Percentiles rank a stretch among this genome's conserved stretches.
phyloP scores from a whole-genome alignment of 495 filamentous ascomycete species.

The Trypethelium eluteriae region DNA sequence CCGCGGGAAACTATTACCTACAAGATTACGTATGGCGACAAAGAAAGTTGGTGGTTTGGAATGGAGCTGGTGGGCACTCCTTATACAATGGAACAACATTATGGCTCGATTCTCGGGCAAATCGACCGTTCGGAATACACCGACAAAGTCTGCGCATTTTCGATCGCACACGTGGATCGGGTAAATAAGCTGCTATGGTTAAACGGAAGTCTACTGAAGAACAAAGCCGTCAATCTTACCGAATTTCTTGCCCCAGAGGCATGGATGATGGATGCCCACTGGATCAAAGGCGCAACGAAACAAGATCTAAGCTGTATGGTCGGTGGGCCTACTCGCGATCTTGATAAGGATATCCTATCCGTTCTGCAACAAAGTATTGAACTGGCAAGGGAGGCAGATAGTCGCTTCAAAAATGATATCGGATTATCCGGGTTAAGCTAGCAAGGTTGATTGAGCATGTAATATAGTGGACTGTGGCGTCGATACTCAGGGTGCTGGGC shows the following conservation, averaged over 20 bases:
- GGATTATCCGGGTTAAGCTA: background rate
- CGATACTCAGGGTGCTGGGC: too few species aligned
- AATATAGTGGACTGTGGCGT: too few species aligned
- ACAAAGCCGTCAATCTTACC: background rate
- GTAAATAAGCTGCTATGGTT: background rate
- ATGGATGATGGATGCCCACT: background rate
- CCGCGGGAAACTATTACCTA: background rate
- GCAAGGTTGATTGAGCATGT: too few species aligned
- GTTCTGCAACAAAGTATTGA: background rate
- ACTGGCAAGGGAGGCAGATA: background rate
- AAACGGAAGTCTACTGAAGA: background rate
- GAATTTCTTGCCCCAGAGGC: background rate
- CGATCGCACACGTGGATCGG: background rate
- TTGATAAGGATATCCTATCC: background rate
- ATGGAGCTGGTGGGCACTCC: background rate
- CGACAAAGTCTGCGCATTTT: background rate
- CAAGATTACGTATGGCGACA: slow-evolving; percentile 1
- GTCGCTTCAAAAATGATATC: background rate
- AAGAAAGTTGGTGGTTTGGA: background rate
- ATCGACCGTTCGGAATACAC: background rate
- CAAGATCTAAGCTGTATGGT: background rate
- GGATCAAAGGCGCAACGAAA: background rate
- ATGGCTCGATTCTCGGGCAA: background rate
- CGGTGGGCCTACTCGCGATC: background rate
- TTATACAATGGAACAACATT: background rate